Percentiles rank a stretch among this genome's conserved stretches.
Conservation (phyloP, 495 filamentous ascomycete species). For the Penicillium silybi region DNA sequence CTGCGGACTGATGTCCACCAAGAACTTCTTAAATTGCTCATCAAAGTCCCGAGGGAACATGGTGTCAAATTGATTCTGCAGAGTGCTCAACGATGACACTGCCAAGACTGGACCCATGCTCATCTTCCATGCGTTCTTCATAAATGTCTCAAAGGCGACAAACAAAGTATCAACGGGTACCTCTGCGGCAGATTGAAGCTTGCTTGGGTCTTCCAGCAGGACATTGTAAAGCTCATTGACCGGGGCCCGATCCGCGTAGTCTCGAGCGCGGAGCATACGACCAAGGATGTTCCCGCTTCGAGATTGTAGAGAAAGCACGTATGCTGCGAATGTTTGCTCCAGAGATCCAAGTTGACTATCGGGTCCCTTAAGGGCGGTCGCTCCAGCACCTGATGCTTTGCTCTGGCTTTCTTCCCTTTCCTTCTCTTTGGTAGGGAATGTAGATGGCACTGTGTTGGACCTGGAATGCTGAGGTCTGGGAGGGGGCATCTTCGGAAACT, state of each 20-base stretch:
- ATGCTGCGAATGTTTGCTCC: constrained; percentile 83
- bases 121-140: constrained; percentile 82
- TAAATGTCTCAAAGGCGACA: constrained; percentile 89
- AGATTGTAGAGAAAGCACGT: constrained; percentile 73
- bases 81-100: constrained; percentile 54
- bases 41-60: constrained; percentile 76
- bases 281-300: constrained; percentile 84
- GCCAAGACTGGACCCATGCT: constrained; percentile 82
- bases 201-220: constrained; percentile 74
- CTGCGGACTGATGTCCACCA: constrained; percentile 82
- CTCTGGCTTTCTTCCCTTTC: constrained; percentile 27
- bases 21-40: constrained; percentile 71
- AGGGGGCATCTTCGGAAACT: constrained; percentile 39
- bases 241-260: constrained; percentile 66
- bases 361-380: constrained; percentile 13
- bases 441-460: constrained; percentile 39
- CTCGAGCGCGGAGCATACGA: constrained; percentile 64
- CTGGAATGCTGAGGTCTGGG: constrained; percentile 31
- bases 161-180: constrained; percentile 85
- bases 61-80: constrained; percentile 73
- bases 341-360: constrained; percentile 60
- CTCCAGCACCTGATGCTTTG: constrained; percentile 36
- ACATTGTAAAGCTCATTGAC: constrained; percentile 92
- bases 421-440: constrained; percentile 31
- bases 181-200: constrained; percentile 68